phyloP scores from a whole-genome alignment of 2,329 filamentous ascomycete genomes.

The Fusarium secorum region DNA sequence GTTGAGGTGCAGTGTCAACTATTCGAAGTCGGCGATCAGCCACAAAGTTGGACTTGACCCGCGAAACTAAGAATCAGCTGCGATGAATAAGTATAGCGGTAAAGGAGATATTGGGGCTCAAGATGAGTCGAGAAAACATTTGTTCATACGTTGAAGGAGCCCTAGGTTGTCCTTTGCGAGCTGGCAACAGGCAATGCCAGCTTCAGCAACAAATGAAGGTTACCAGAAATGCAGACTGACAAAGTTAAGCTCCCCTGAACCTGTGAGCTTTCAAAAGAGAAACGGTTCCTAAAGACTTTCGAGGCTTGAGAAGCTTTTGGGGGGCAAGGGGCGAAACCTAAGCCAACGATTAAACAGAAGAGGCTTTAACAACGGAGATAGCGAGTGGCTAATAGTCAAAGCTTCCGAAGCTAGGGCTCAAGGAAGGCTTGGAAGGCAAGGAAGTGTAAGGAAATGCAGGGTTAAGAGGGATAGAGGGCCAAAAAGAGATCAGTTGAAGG shows the following conservation, averaged over 20 bases:
- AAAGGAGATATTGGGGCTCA: not conserved
- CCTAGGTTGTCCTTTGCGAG: not conserved
- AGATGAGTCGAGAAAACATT: not conserved
- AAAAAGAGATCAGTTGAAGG: slow-evolving; percentile 25
- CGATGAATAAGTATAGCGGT: not conserved
- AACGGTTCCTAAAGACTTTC: slow-evolving; percentile 15
- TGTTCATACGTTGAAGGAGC: not conserved
- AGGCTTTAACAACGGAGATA: slow-evolving; percentile 31
- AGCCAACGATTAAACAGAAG: slow-evolving; percentile 26
- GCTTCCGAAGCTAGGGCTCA: slow-evolving; percentile 37
- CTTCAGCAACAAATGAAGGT: slow-evolving; percentile 8
- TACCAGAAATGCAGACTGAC: slow-evolving; percentile 22
- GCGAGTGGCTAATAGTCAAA: slow-evolving; percentile 37
- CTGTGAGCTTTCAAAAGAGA: slow-evolving; percentile 28
- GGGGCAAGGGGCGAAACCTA: slow-evolving; percentile 32
- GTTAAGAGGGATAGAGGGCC: slow-evolving; percentile 30
- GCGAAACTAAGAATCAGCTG: slow-evolving; percentile 8
- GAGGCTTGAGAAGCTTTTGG: slow-evolving; percentile 23
- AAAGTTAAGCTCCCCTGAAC: slow-evolving; percentile 18
- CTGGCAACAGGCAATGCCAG: slow-evolving; percentile 15
- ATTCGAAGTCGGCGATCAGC: slow-evolving; percentile 20
- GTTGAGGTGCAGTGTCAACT: slow-evolving; percentile 12
- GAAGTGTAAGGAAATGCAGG: slow-evolving; percentile 28
- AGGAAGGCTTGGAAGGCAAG: slow-evolving; percentile 28
- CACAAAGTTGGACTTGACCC: slow-evolving; percentile 12